Conservation (phyloP, 352 stramenopile species). For the Aphanomyces euteiches region DNA sequence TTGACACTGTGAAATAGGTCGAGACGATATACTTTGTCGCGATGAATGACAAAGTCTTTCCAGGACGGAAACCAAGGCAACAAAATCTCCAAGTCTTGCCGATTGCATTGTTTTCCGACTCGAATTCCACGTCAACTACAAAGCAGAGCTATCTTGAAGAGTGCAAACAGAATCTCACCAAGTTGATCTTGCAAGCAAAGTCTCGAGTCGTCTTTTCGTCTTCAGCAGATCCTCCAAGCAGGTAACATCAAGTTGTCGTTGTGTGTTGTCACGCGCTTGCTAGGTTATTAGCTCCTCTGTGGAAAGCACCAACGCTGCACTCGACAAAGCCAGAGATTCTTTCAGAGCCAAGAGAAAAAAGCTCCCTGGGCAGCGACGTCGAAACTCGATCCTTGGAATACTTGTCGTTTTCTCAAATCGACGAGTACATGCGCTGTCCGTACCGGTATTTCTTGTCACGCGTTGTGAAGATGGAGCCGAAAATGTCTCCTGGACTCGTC, state of each 20-base stretch:
- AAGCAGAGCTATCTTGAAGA: background rate
- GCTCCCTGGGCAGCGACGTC: background rate
- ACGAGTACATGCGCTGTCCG: conserved; percentile 73
- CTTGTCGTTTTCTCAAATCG: conserved; percentile 78
- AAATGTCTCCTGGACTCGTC: conserved; percentile 60
- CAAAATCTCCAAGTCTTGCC: background rate
- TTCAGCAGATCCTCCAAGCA: background rate
- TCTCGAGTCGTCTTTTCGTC: conserved; percentile 1
- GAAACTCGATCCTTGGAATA: conserved; percentile 34
- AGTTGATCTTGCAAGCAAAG: conserved; percentile 9
- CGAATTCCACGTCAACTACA: background rate
- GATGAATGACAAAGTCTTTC: conserved; percentile 27
- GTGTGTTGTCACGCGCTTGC: background rate
- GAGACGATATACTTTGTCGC: conserved; percentile 2
- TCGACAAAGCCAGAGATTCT: background rate
- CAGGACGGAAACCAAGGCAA: conserved; percentile 13
- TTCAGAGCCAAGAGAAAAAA: no score
- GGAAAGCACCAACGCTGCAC: background rate
- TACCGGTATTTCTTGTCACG: conserved; percentile 76
- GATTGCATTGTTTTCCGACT: background rate
- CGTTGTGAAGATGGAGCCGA: conserved; percentile 50
- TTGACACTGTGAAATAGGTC: background rate
- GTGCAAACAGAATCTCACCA: background rate
- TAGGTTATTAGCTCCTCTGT: conserved; percentile 11
- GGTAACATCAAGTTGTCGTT: background rate